Base-by-base conservation (phyloP, 140 eudicot species). In the Flaveria floridana region DNA sequence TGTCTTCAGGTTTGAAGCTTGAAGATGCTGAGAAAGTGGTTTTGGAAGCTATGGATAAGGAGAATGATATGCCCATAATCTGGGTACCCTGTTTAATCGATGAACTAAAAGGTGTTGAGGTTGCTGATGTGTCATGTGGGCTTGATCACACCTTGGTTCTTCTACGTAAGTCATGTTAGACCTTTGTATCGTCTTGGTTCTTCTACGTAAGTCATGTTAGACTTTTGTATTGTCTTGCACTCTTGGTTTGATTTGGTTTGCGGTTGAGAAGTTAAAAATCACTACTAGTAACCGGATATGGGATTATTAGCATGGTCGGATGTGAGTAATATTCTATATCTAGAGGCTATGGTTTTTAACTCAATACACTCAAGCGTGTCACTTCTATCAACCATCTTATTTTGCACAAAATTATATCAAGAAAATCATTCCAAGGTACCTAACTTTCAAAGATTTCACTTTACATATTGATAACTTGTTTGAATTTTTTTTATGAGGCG, bases 91-190 rank as follows among this genome's bases (percentile, higher is more conserved):
- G 85, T 73, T 76, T 86, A 50, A 79, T 94, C 46, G 80, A 88
- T 66, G 99, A 94, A 75, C 67, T 90, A 14, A 44, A 72, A 13
- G 86, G 83, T 42, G 69, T 77, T 37, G 80, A 85, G 76, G 90
- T 94, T 72, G 84, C 76, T 11, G 97, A 94, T 50, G 77, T 90
- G 16, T 83, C 97, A 2, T 94, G 97, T 72, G 99, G 97, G 52
- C 94, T 90, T 4, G 97, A 94, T 62, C 99, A 93, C 76, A 83
- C 99, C 68, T 76, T 94, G 78, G 72, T 93, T 68, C 86, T 93
- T 76, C 81, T 87, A 79, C 47, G 97, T 90, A 88, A 86, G 95
- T 85, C 47, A 48, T 46, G 20, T 46, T 47, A 12, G 26, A 68
- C 19, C 53, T 37, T 66, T 2, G 46, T 21, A 21, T 21, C 23